Evolutionary conservation across 1,284 basidiomycete genomes (phyloP).

Genomic region (Rhodotorula sp.): DNA sequence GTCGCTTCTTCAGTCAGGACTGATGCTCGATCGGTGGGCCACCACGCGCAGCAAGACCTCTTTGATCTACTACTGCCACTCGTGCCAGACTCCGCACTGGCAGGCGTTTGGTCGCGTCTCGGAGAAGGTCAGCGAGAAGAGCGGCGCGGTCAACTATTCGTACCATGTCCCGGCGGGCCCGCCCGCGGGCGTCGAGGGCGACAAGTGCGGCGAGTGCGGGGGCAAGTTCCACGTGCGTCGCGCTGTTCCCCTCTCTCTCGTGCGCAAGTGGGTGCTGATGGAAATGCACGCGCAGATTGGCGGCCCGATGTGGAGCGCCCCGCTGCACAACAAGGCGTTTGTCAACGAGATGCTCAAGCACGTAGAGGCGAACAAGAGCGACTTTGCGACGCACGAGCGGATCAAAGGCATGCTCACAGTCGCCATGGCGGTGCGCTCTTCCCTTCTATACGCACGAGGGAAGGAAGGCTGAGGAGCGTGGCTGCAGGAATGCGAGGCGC

Average conservation of each 20-base stretch:
- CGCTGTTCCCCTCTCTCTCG: background rate
- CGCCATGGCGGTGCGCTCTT: slow-evolving; percentile 70
- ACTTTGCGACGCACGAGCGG: slow-evolving; percentile 76
- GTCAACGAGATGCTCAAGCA: slow-evolving; percentile 73
- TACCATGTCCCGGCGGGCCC: slow-evolving; percentile 78
- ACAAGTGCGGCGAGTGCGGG: slow-evolving; percentile 79
- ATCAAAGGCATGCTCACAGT: slow-evolving; percentile 96
- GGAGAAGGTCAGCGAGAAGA: slow-evolving; percentile 50
- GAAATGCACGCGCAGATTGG: slow-evolving; percentile 60
- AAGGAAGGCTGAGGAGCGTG: background rate
- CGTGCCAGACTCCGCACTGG: slow-evolving; percentile 75
- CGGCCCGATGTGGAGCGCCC: slow-evolving; percentile 95
- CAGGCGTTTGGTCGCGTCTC: slow-evolving; percentile 70
- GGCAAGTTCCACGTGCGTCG: slow-evolving; percentile 66
- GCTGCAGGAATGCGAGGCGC: slow-evolving; percentile 71
- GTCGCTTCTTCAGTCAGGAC: slow-evolving; percentile 3
- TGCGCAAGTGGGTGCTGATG: background rate
- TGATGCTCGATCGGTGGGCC: too few species aligned
- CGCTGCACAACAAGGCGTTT: slow-evolving; percentile 78
- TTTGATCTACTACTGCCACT: slow-evolving; percentile 75
- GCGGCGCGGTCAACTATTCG: slow-evolving; percentile 60
- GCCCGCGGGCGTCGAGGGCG: slow-evolving; percentile 56
- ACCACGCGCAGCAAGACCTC: slow-evolving; percentile 68
- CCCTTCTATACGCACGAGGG: background rate
- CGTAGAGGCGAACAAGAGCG: slow-evolving; percentile 55